phyloP scores from a whole-genome alignment of 2,329 filamentous ascomycete species.

The Trichoderma sp. region DNA sequence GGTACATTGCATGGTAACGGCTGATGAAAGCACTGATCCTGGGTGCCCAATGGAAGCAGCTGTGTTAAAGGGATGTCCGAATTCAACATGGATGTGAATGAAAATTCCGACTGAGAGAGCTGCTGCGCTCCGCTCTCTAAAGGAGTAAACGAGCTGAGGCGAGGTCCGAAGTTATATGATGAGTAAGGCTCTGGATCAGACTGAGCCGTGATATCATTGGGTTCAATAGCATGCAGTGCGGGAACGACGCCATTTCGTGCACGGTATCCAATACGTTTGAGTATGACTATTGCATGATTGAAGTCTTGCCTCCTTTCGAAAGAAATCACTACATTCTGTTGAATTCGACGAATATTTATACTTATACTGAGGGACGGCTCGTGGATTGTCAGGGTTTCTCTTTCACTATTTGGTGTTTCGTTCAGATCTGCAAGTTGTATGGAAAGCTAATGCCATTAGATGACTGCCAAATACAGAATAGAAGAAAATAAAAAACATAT shows the following conservation, averaged over 20 bases:
- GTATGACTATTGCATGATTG: slow-evolving; percentile 38
- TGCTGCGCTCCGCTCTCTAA: slow-evolving; percentile 3
- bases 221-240: neutral
- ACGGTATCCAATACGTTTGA: slow-evolving; percentile 40
- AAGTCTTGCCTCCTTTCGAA: slow-evolving; percentile 43
- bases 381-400: slow-evolving; percentile 35
- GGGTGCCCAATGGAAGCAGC: neutral
- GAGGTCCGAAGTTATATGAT: slow-evolving; percentile 29
- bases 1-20: neutral
- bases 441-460: slow-evolving; percentile 35
- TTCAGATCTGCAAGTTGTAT: slow-evolving; percentile 38
- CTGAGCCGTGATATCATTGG: neutral
- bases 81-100: slow-evolving; percentile 32
- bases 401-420: slow-evolving; percentile 17
- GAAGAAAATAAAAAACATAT: neutral
- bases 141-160: slow-evolving; percentile 38
- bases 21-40: neutral
- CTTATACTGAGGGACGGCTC: slow-evolving; percentile 33
- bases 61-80: neutral
- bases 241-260: slow-evolving; percentile 30
- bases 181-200: neutral
- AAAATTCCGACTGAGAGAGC: slow-evolving; percentile 19
- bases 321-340: slow-evolving; percentile 35
- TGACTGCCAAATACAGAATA: neutral
- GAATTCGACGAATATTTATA: slow-evolving; percentile 36